These are phyloP conservation scores for Anthoceros angustus DNA, from an alignment of 225 moss, liverwort and hornwort genomes.

Conservation along the genomic window DNA sequence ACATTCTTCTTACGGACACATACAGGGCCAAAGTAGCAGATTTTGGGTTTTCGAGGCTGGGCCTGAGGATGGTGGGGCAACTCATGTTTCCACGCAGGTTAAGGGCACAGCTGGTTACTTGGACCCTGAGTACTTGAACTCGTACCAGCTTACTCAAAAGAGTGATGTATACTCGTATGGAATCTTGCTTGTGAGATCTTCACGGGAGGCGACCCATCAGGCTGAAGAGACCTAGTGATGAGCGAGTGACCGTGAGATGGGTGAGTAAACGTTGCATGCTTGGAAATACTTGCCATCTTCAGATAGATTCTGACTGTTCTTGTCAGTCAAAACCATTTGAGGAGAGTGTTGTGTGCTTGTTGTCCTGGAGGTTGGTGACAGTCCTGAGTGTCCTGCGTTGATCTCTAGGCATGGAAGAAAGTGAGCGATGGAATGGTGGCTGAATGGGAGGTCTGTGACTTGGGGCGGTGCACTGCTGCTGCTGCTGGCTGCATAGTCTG, in stretches of 20 bases:
- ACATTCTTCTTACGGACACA: constrained; percentile 16
- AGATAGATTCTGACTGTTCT: not conserved
- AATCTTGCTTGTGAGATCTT: constrained; percentile 34
- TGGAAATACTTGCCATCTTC: not conserved
- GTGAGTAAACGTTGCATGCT: constrained; percentile 11
- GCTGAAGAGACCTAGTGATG: constrained; percentile 38
- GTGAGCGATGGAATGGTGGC: constrained; percentile 66
- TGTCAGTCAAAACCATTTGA: too few species aligned
- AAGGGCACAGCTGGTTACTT: constrained; percentile 45
- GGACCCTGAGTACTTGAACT: constrained; percentile 42
- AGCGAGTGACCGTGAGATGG: constrained; percentile 46
- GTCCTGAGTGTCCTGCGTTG: not conserved
- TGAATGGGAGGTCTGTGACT: constrained; percentile 1
- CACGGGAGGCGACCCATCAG: constrained; percentile 38
- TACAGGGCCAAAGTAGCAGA: constrained; percentile 40
- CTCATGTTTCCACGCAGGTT: constrained; percentile 47
- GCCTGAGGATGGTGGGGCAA: constrained; percentile 35
- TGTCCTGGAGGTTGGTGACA: too few species aligned
- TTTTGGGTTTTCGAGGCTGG: constrained; percentile 45
- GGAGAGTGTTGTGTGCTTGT: too few species aligned
- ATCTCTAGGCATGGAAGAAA: constrained; percentile 74
- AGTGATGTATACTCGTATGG: constrained; percentile 48
- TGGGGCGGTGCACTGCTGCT: too few species aligned
- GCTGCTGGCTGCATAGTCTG: too few species aligned
- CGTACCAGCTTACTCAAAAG: constrained; percentile 37